phyloP scores from a whole-genome alignment of 2,329 filamentous ascomycete species.

The Chaetomiaceae sp. region DNA sequence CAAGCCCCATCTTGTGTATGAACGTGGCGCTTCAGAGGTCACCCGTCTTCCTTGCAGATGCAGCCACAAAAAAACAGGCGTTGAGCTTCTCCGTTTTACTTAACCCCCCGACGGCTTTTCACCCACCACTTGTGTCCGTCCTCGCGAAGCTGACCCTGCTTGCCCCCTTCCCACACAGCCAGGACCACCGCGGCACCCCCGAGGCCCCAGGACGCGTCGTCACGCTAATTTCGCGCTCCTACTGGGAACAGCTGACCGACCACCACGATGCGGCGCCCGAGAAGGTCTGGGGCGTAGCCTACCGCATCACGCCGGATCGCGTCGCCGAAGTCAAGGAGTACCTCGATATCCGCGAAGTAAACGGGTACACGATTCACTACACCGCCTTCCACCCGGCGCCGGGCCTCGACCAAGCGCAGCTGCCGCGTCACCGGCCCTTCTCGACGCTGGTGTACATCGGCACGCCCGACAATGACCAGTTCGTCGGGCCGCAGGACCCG shows the following conservation, averaged over 20 bases:
- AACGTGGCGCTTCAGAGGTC: neutral
- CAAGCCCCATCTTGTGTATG: too few species aligned
- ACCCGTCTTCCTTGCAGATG: neutral
- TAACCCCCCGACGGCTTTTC: neutral
- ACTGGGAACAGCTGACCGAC: conserved; percentile 75
- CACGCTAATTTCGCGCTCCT: conserved; percentile 77
- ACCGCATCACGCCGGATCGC: conserved; percentile 67
- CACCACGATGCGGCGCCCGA: conserved; percentile 55
- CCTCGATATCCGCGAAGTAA: conserved; percentile 94
- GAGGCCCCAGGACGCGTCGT: conserved; percentile 83
- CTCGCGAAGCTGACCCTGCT: neutral
- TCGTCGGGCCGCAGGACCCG: conserved; percentile 76
- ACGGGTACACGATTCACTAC: conserved; percentile 92
- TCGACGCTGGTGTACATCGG: conserved; percentile 82
- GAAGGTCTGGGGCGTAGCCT: conserved; percentile 85
- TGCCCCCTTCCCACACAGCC: conserved; percentile 43
- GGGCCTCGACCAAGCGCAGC: conserved; percentile 18
- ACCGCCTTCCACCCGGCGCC: conserved; percentile 68
- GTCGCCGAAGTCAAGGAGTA: conserved; percentile 79
- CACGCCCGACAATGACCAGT: conserved; percentile 87
- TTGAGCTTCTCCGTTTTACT: too few species aligned
- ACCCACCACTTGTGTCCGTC: too few species aligned
- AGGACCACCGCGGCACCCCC: conserved; percentile 92
- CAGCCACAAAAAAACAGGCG: too few species aligned
- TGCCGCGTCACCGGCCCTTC: conserved; percentile 32